Evolutionary conservation across 176 grass and related monocot species (phyloP).

Genomic region (Carex myosuroides): DNA sequence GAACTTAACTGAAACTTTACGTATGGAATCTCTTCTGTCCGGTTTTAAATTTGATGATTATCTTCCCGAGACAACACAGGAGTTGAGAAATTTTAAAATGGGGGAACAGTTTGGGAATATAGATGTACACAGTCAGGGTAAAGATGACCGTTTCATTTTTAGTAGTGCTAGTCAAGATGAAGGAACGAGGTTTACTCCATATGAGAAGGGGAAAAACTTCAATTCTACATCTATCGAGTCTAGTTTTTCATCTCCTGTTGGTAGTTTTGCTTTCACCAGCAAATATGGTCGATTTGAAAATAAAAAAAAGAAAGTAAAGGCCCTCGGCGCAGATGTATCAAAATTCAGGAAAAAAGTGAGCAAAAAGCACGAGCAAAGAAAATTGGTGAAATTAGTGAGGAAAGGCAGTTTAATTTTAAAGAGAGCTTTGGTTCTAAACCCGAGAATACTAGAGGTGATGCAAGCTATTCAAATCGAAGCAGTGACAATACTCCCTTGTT

Average conservation of each 20-base stretch:
- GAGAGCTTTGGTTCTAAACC: background rate
- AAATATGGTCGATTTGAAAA: conserved; percentile 4
- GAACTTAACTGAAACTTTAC: background rate
- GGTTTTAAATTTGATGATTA: background rate
- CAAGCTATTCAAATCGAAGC: background rate
- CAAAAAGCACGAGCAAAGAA: background rate
- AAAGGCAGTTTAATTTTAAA: background rate
- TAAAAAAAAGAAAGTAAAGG: background rate
- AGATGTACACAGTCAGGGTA: background rate
- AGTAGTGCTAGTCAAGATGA: background rate
- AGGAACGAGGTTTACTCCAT: background rate
- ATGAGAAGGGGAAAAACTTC: background rate
- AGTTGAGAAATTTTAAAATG: background rate
- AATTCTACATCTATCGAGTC: background rate
- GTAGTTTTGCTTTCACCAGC: conserved; percentile 11
- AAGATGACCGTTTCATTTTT: background rate
- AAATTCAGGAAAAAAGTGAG: background rate
- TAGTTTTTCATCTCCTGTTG: background rate
- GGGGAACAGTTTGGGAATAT: background rate
- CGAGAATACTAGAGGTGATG: background rate
- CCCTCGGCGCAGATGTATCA: background rate
- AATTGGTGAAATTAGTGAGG: background rate
- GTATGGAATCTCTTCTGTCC: background rate
- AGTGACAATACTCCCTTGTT: background rate
- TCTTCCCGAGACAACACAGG: background rate